Evolutionary conservation across 2,329 filamentous ascomycete genomes (phyloP).

Genomic region (Colletotrichum navitas): DNA sequence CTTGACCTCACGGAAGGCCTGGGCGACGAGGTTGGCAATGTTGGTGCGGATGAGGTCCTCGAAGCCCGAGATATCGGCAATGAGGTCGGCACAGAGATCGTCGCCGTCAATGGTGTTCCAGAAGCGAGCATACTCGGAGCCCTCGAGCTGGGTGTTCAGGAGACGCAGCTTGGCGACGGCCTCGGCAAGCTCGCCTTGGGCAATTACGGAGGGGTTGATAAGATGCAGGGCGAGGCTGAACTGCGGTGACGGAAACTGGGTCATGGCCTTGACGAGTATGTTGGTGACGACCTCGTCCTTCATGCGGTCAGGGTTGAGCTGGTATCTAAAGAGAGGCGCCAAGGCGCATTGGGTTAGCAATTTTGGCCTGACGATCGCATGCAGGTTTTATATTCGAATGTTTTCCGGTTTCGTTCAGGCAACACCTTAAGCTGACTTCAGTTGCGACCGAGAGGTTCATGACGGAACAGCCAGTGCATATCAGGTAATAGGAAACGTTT

Average conservation of each 20-base stretch:
- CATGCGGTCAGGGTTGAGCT: slow-evolving; percentile 98
- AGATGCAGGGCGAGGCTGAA: slow-evolving; percentile 96
- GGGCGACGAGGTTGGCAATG: slow-evolving; percentile 88
- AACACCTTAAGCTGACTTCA: slow-evolving; percentile 76
- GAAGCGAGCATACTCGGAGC: slow-evolving; percentile 91
- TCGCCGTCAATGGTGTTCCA: slow-evolving; percentile 94
- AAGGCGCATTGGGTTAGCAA: slow-evolving; percentile 18
- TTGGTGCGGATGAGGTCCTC: slow-evolving; percentile 92
- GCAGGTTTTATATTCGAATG: slow-evolving; percentile 56
- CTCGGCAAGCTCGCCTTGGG: slow-evolving; percentile 82
- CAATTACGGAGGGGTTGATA: slow-evolving; percentile 81
- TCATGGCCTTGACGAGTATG: slow-evolving; percentile 97
- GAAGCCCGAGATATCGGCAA: slow-evolving; percentile 93
- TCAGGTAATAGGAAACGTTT: slow-evolving; percentile 99
- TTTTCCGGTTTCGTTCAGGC: slow-evolving; percentile 59
- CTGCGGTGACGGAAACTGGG: slow-evolving; percentile 95
- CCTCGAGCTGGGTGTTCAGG: slow-evolving; percentile 89
- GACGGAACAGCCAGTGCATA: slow-evolving; percentile 64
- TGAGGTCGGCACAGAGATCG: slow-evolving; percentile 94
- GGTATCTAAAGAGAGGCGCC: slow-evolving; percentile 75
- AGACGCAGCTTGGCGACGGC: slow-evolving; percentile 88
- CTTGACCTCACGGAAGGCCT: slow-evolving; percentile 81
- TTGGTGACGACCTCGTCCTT: slow-evolving; percentile 98
- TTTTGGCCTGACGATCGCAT: neutral
- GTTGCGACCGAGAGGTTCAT: slow-evolving; percentile 63